Evolutionary conservation across 306 rosid species (phyloP), one percentile per base, ranked within the genome.

Genomic region (Pachyrhizus erosus): DNA sequence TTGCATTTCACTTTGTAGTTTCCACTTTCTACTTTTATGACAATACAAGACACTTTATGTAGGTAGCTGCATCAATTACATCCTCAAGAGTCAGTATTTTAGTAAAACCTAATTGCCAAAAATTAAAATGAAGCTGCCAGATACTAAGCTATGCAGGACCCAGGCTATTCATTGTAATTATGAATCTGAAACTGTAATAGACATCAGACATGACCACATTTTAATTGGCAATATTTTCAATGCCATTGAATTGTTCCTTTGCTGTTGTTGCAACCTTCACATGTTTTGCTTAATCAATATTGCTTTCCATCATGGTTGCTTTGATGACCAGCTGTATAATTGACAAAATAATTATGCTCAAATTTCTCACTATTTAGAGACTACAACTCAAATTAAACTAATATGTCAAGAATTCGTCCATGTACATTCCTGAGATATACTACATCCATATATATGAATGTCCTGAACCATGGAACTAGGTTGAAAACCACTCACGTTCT

Each of bases 1-100:
- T 65, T 78, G 40, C 43, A 51, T 77, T 83, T 24, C 79, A 11
- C 18, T 48, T 46, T 17, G 37, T 79, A 23, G 46, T 29, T 82
- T 27, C 33, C 13, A 13, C 4, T 26, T 26, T 27, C 33, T 26
- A 13, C 4, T 26, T 26, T 66, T 13, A 54, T 62, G 43, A 82
- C 58, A 48, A 33, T 45, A 7, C 34, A 40, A 21, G 62, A 7
- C 11, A 21, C 40, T 65, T 43, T 18, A 7, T 5, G 2, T 18
- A 21, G 64, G 14, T 1, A 1, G 31, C 64, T 24, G 34, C 67
- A 17, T 60, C n/a, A 60, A 60, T 60, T 4, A 4, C 37, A 60
- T 24, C 2, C 14, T 52, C 4, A 7, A 23, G 31, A 11, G 15
- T 57, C 17, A 21, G 49, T 1, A 18, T 55, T 58, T 55, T 55